Base-by-base conservation (phyloP, 202 grass and related monocot genomes). In the Bolboschoenoplectus hybrid region DNA sequence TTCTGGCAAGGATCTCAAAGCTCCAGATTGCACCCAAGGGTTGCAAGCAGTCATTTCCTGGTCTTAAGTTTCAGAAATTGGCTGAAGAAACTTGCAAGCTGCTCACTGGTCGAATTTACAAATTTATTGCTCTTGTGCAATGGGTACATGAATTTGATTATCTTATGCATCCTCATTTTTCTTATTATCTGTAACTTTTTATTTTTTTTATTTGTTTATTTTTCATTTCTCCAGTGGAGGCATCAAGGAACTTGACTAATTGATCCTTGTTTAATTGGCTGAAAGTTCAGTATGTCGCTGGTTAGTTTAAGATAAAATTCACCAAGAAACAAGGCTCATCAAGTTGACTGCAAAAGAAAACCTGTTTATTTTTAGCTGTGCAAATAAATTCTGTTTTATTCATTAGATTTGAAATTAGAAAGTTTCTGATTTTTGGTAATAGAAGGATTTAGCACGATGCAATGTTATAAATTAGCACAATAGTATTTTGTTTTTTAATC, bases 21-120 rank as follows among this genome's bases (percentile, higher is more conserved):
- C 89, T 89, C 62, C 89, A 91, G 83, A 91, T 97, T 78, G 88
- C 89, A 82, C 91, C 89, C n/a, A 97, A 97, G 82, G 92, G 92
- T 36, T 90, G 50, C 41, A 85, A 74, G 67, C 91, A 93, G 84
- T 67, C 67, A 45, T 86, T 95, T 84, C 92, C 91, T 26, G 66
- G 84, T 88, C 63, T 74, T 52, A 92, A 93, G 26, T 97, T 95
- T 88, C 92, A 97, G 88, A 95, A 91, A 85, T 85, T 97, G 79
- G 87, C 87, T 56, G 95, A 97, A 93, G 86, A 85, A 61, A 92
- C 95, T 78, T 95, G 95, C 88, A 92, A 74, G 64, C 87, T 80
- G 63, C 92, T 97, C 39, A 97, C 95, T 62, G 83, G 70, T 87
- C 92, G 87, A 17, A 71, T 97, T 34, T 97, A 97, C 32, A 62